Evolutionary conservation across 202 grass and related monocot species (phyloP).

Genomic region (Eragrostis tef): DNA sequence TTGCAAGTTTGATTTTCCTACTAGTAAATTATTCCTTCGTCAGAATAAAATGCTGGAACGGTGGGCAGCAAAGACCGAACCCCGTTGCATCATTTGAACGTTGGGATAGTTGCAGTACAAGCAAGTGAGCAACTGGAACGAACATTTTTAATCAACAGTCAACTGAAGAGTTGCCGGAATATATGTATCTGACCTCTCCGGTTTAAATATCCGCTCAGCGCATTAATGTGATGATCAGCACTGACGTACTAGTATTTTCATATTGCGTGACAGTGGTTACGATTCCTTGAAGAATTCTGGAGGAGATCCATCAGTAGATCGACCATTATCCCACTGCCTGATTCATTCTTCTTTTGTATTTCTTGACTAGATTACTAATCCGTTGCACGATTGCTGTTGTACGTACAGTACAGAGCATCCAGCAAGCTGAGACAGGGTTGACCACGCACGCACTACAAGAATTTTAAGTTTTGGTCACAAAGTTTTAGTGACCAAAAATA

Average conservation of each 20-base stretch:
- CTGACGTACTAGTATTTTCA: slow-evolving; percentile 11
- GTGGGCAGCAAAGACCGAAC: slow-evolving; percentile 2
- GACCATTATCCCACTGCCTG: slow-evolving; percentile 35
- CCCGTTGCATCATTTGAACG: slow-evolving; percentile 38
- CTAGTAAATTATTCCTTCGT: neutral
- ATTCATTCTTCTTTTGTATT: slow-evolving; percentile 3
- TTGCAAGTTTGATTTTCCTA: neutral
- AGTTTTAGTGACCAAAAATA: too few species aligned
- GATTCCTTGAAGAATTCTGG: neutral
- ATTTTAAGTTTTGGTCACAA: too few species aligned
- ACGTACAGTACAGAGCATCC: neutral
- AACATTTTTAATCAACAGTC: slow-evolving; percentile 40
- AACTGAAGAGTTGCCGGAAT: slow-evolving; percentile 40
- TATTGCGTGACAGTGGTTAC: slow-evolving; percentile 4
- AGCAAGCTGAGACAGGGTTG: slow-evolving; percentile 20
- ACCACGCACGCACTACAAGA: too few species aligned
- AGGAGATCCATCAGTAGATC: slow-evolving; percentile 21
- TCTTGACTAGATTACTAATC: slow-evolving; percentile 17
- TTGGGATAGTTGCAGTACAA: slow-evolving; percentile 25
- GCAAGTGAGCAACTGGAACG: slow-evolving; percentile 31
- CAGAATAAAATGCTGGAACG: neutral
- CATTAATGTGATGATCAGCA: slow-evolving; percentile 43
- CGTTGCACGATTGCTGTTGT: slow-evolving; percentile 10
- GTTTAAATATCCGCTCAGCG: neutral
- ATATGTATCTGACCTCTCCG: slow-evolving; percentile 7